Base-by-base conservation (phyloP, 1,284 basidiomycete genomes). In the Pseudozyma flocculosa region DNA sequence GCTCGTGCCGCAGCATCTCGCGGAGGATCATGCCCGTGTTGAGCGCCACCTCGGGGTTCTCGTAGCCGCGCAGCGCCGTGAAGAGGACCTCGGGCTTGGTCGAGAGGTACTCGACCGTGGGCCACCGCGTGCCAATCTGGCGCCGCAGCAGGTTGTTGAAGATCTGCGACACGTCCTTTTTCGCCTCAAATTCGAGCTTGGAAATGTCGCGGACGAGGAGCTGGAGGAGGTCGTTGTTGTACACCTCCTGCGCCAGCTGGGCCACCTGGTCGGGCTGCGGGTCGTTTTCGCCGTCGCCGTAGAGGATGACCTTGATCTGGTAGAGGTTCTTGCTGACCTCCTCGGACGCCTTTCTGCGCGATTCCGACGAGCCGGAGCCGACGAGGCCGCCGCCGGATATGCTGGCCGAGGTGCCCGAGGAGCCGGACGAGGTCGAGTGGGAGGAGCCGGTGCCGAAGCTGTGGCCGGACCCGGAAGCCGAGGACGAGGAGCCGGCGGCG, bases 11-110 rank as follows among this genome's bases (percentile, higher is more conserved):
- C 57, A 99, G 81, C 90, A 98, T 97, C 81, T 98, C 95, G 68
- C 92, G 88, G 45, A 99, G 81, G 54, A 98, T 90, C 90, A 97
- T 94, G 9, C 95, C 95, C 0, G 95, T 97, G 76, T 98, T 98
- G 54, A 99, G 83, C 5, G 93, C 92, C 43, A 97, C 84, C 58
- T 98, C 94, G 69, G 93, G 88, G 71, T 95, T 92, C 78, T 87
- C 87, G 76, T 98, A 99, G 2, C 83, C 84, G 58, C 50, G 32
- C 2, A 97, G 82, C 0, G 92, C 85, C 5, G 88, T 85, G 75
- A 95, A 95, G 54, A 99, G 84, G 45, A 97, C 86, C 38, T 94
- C 90, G 19, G 87, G 89, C 70, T 89, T 88, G 26, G 85, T 85
- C 26, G 84, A 83, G 17, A 99, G 84, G 73, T 95, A 92, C 70